These are phyloP conservation scores for Phylloporus sp. DNA, from an alignment of 768 basidiomycete species.

Conservation along the genomic window DNA sequence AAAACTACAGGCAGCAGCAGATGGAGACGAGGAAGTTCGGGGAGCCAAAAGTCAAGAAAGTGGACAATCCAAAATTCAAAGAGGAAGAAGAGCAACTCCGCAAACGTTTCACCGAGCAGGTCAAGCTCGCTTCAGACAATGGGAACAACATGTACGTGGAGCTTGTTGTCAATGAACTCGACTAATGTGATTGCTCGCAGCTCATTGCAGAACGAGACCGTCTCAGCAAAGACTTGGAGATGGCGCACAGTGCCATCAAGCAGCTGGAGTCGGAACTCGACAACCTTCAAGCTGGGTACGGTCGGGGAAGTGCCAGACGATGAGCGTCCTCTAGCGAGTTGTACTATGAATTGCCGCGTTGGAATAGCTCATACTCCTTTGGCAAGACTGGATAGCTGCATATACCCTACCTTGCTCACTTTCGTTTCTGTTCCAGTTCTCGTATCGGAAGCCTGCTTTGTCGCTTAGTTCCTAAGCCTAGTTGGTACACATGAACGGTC, in stretches of 20 bases:
- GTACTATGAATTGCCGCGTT: conserved; percentile 2
- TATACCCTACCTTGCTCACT: conserved; percentile 26
- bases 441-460: conserved; percentile 7
- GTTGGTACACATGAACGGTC: conserved; percentile 17
- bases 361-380: background rate
- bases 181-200: conserved; percentile 39
- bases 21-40: conserved; percentile 99
- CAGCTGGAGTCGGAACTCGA: conserved; percentile 87
- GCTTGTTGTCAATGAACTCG: background rate
- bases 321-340: conserved; percentile 4
- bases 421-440: conserved; percentile 17
- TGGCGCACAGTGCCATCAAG: conserved; percentile 90
- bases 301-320: conserved; percentile 50
- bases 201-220: conserved; percentile 98
- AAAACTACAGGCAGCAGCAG: conserved; percentile 95
- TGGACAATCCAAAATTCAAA: conserved; percentile 99
- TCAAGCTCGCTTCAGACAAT: conserved; percentile 98
- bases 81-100: conserved; percentile 97
- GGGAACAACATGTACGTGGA: conserved; percentile 91
- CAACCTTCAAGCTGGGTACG: conserved; percentile 82
- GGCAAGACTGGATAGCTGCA: conserved; percentile 9
- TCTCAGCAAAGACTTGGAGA: conserved; percentile 97
- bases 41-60: conserved; percentile 96
- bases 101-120: conserved; percentile 99
- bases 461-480: background rate